These are phyloP conservation scores for Fonsecaea nubica DNA, from an alignment of 2,329 filamentous ascomycete species.

Conservation along the genomic window DNA sequence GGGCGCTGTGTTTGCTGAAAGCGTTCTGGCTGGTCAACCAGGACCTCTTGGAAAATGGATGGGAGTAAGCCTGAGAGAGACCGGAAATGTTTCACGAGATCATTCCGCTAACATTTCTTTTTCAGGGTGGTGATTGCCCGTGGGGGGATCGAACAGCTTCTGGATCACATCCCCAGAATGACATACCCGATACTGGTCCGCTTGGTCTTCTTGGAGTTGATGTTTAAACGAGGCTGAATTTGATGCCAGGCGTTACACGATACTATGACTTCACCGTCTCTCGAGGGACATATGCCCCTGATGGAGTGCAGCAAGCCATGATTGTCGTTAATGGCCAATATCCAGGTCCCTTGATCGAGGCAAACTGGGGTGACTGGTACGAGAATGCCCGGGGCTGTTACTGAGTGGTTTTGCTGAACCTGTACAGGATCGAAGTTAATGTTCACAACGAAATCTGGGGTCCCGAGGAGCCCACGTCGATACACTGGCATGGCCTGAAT, in stretches of 20 bases:
- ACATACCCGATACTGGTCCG: slow-evolving; percentile 34
- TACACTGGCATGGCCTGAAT: slow-evolving; percentile 47
- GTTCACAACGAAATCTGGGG: slow-evolving; percentile 46
- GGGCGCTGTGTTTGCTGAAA: slow-evolving; percentile 18
- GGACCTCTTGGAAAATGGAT: slow-evolving; percentile 30
- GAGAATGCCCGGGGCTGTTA: not conserved
- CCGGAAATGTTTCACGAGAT: not conserved
- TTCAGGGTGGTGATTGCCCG: slow-evolving; percentile 33
- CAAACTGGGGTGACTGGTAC: slow-evolving; percentile 47
- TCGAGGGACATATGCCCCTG: slow-evolving; percentile 30
- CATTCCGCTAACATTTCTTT: not conserved
- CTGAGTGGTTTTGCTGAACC: slow-evolving; percentile 22
- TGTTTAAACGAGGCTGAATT: slow-evolving; percentile 17
- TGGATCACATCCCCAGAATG: slow-evolving; percentile 25
- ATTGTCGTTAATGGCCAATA: slow-evolving; percentile 53
- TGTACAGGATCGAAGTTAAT: slow-evolving; percentile 41
- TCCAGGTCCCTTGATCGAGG: slow-evolving; percentile 45
- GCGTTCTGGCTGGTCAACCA: slow-evolving; percentile 14
- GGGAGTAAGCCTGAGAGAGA: slow-evolving; percentile 21
- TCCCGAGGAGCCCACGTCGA: slow-evolving; percentile 45
- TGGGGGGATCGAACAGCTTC: slow-evolving; percentile 28
- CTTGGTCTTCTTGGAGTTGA: not conserved
- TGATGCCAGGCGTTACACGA: slow-evolving; percentile 30
- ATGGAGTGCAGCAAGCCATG: slow-evolving; percentile 45
- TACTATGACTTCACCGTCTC: slow-evolving; percentile 35